Evolutionary conservation across 2,329 filamentous ascomycete genomes (phyloP).

Genomic region (Dactylella cylindrospora): DNA sequence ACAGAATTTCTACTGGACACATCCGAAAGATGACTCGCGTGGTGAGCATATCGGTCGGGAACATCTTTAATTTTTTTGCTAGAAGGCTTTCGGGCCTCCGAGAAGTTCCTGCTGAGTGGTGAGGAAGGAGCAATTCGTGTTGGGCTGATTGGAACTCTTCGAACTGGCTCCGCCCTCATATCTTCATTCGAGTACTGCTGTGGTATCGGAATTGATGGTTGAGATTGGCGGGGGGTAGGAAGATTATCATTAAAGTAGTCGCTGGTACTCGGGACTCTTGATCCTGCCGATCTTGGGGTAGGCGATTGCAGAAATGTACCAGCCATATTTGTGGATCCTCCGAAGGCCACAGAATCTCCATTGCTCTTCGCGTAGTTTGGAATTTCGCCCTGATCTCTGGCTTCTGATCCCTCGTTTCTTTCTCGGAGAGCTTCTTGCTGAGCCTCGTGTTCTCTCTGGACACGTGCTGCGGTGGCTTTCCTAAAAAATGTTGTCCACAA

Average conservation of each 20-base stretch:
- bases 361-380: constrained; percentile 19
- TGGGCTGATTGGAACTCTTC: constrained; percentile 28
- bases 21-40: constrained; percentile 35
- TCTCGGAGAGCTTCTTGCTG: constrained; percentile 26
- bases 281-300: constrained; percentile 27
- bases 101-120: constrained; percentile 27
- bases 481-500: constrained; percentile 73
- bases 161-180: constrained; percentile 7
- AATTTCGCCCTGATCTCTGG: constrained; percentile 3
- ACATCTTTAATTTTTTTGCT: constrained; percentile 24
- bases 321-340: constrained; percentile 21
- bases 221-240: constrained; percentile 21
- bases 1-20: constrained; percentile 33
- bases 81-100: constrained; percentile 22
- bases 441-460: constrained; percentile 57
- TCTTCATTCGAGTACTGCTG: constrained; percentile 28
- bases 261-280: constrained; percentile 25
- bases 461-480: constrained; percentile 59
- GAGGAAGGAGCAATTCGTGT: constrained; percentile 6
- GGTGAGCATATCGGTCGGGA: constrained; percentile 23
- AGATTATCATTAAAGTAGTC: constrained; percentile 29
- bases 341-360: constrained; percentile 1
- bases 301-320: constrained; percentile 40
- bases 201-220: constrained; percentile 33
- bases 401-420: not conserved